Conservation (phyloP, 768 basidiomycete species). For the Omphalotus guepiniiformis region DNA sequence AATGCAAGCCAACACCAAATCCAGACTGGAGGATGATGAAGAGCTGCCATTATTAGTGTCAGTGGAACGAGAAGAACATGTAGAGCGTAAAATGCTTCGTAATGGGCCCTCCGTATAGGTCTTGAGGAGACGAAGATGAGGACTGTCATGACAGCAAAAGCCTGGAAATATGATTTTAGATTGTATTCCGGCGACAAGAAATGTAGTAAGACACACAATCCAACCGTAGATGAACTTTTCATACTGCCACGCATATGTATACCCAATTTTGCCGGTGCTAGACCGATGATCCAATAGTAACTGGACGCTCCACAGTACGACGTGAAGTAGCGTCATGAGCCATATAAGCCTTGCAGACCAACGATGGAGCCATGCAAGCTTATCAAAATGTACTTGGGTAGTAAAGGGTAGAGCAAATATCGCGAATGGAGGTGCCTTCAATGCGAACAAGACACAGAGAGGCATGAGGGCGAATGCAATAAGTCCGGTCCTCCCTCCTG, state of each 20-base stretch:
- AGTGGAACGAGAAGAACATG: constrained; percentile 62
- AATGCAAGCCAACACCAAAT: constrained; percentile 69
- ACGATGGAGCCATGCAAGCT: constrained; percentile 65
- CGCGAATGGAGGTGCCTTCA: constrained; percentile 71
- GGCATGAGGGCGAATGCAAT: constrained; percentile 73
- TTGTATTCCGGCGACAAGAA: not conserved
- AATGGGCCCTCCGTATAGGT: constrained; percentile 47
- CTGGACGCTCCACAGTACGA: constrained; percentile 66
- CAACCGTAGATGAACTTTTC: constrained; percentile 59
- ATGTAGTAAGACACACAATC: constrained; percentile 33
- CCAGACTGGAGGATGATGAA: constrained; percentile 64
- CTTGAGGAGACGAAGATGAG: constrained; percentile 48
- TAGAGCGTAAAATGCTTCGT: constrained; percentile 61
- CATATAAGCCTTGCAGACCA: constrained; percentile 72
- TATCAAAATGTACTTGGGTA: constrained; percentile 70
- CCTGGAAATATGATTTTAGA: constrained; percentile 30
- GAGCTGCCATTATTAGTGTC: constrained; percentile 54
- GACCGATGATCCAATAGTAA: constrained; percentile 46
- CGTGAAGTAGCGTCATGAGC: constrained; percentile 56
- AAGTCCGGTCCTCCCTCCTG: constrained; percentile 60
- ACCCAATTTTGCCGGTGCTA: constrained; percentile 37
- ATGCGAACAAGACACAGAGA: constrained; percentile 62
- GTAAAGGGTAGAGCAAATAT: constrained; percentile 60
- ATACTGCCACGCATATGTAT: constrained; percentile 53
- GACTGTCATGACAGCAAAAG: constrained; percentile 49